A percentile compares a stretch with the other conserved stretches of the same genome.
phyloP scores from a whole-genome alignment of 225 moss, liverwort and hornwort genomes.

The Anthoceros angustus region DNA sequence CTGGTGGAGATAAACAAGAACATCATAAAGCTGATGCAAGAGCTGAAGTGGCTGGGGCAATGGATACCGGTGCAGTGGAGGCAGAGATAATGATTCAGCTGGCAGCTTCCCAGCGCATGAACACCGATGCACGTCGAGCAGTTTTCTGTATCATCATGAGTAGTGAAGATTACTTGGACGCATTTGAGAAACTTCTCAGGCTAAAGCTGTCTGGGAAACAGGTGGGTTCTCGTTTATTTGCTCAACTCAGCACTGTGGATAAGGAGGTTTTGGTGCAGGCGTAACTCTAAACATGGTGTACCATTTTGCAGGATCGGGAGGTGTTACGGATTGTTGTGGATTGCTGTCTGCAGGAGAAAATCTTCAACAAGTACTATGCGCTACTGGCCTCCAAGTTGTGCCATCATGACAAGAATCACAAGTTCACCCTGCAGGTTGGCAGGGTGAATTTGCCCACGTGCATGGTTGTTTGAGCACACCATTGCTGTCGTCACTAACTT shows the following conservation, averaged over 20 bases:
- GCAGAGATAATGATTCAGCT: slow-evolving; percentile 83
- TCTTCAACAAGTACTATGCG: slow-evolving; percentile 77
- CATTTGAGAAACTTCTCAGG: slow-evolving; percentile 84
- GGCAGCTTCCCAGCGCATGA: slow-evolving; percentile 91
- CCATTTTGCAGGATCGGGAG: slow-evolving; percentile 58
- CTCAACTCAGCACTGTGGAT: not conserved
- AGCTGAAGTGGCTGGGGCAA: slow-evolving; percentile 51
- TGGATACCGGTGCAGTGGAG: slow-evolving; percentile 63
- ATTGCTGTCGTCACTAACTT: not conserved
- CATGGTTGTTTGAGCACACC: not conserved
- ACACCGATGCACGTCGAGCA: slow-evolving; percentile 80
- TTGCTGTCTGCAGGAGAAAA: slow-evolving; percentile 89
- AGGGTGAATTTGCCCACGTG: too few relatives aligned
- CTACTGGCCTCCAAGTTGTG: slow-evolving; percentile 60
- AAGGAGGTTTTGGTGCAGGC: too few relatives aligned
- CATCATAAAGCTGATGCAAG: slow-evolving; percentile 16
- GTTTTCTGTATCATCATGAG: slow-evolving; percentile 98
- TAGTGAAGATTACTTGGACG: slow-evolving; percentile 77
- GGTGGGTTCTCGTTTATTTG: slow-evolving; percentile 18
- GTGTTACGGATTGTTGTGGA: slow-evolving; percentile 81
- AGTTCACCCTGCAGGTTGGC: slow-evolving; percentile 83
- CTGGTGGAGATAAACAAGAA: slow-evolving; percentile 27
- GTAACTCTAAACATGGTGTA: not conserved
- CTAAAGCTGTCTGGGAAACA: slow-evolving; percentile 89
- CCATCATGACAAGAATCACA: slow-evolving; percentile 85